These are phyloP conservation scores for Aegilops bicornis DNA, from an alignment of 176 grass and related monocot species.

Conservation along the genomic window DNA sequence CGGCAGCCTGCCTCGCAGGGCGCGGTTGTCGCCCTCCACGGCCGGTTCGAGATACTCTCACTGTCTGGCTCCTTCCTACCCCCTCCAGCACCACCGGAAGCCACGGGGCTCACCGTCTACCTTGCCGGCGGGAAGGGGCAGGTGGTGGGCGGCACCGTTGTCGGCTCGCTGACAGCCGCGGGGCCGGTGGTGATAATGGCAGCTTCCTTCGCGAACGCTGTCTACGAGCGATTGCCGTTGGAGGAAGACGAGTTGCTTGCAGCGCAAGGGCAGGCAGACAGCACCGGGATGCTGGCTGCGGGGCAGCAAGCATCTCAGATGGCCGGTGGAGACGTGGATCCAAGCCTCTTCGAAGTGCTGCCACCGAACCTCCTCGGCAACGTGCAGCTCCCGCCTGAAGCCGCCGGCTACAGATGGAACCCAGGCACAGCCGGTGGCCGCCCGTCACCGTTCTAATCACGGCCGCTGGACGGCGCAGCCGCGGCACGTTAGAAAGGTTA, in stretches of 20 bases:
- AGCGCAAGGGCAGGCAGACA: slow-evolving; percentile 41
- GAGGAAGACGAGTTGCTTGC: slow-evolving; percentile 73
- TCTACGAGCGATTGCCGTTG: slow-evolving; percentile 76
- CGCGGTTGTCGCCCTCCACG: slow-evolving; percentile 67
- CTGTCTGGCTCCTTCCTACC: slow-evolving; percentile 85
- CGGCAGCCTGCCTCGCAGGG: slow-evolving; percentile 62
- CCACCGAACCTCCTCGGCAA: slow-evolving; percentile 79
- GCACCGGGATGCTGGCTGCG: slow-evolving; percentile 33
- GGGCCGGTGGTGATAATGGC: slow-evolving; percentile 87
- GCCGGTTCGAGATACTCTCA: slow-evolving; percentile 85
- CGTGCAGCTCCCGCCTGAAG: slow-evolving; percentile 68
- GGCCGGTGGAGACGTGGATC: slow-evolving; percentile 38
- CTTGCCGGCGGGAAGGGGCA: slow-evolving; percentile 78
- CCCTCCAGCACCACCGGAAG: slow-evolving; percentile 72
- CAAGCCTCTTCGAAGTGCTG: slow-evolving; percentile 66
- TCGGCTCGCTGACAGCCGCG: slow-evolving; percentile 57
- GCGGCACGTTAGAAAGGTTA: slow-evolving; percentile 35
- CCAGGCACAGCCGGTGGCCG: slow-evolving; percentile 31
- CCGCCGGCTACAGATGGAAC: slow-evolving; percentile 53
- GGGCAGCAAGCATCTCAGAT: slow-evolving; percentile 47
- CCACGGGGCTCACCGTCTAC: slow-evolving; percentile 80
- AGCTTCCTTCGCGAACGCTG: slow-evolving; percentile 75
- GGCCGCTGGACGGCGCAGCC: background rate
- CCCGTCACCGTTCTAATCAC: slow-evolving; percentile 35
- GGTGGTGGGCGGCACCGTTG: slow-evolving; percentile 74